Evolutionary conservation across 2,329 filamentous ascomycete genomes (phyloP), one percentile per base, ranked within the genome.

Genomic region (Mycogone perniciosa): DNA sequence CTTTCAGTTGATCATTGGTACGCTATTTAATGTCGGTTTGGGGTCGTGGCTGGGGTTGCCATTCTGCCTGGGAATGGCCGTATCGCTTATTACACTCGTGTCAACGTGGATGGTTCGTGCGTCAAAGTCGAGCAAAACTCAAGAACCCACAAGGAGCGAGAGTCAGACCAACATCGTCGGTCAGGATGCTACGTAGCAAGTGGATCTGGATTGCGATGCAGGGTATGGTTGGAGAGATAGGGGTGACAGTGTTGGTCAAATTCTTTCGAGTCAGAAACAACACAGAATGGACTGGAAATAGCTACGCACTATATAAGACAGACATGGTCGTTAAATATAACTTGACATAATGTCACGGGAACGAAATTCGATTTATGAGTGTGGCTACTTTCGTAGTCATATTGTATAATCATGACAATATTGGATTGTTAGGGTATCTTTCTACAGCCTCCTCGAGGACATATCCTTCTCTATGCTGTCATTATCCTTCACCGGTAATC

Each of bases 21-120:
- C 53, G 13, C 33, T 64, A 11, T 64, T 64, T 46, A 52, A 54
- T 6, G n/a, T 60, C 29, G 62, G 58, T 6, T 35, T 63, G 39
- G 48, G 38, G 29, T 52, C 52, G 9, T 64, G 59, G 62, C 37
- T 57, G 20, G 62, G 61, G 1, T 42, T 60, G 38, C 56, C 60
- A 1, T 60, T 63, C 40, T 56, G 58, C 33, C 37, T 62, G 13
- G 58, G 57, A 9, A 48, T 51, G 20, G 31, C 35, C 4, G 26
- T 50, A 4, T 54, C 58, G 2, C 26, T 59, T 11, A 11, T 50
- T 29, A 59, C 60, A 13, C 50, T 45, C 20, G 6, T 54, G 20
- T 30, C 55, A 9, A 54, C 57, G 5, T 61, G 56, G 60, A 6
- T 51, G 33, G 44, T 47, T 26, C 43, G 38, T 4, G 20, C 41